phyloP scores from a whole-genome alignment of 2,329 filamentous ascomycete genomes.

The Fonsecaea erecta region DNA sequence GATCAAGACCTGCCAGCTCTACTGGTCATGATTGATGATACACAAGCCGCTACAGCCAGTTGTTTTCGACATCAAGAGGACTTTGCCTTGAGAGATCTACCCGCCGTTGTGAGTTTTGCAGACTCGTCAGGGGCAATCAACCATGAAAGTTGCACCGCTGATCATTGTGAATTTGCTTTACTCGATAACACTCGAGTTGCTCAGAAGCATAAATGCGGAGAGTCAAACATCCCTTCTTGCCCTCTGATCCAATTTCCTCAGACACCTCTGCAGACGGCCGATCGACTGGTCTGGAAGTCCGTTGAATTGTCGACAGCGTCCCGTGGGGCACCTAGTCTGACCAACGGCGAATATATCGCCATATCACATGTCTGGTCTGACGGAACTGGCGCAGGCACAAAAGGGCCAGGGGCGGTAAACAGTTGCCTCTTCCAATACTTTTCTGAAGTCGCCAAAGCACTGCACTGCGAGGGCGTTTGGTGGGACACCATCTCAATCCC shows the following conservation, averaged over 20 bases:
- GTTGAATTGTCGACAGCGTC: not conserved
- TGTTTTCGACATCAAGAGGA: slow-evolving; percentile 6
- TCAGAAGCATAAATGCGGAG: slow-evolving; percentile 10
- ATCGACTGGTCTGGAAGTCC: not conserved
- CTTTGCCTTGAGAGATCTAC: not conserved
- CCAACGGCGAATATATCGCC: slow-evolving; percentile 3
- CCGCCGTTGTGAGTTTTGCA: not conserved
- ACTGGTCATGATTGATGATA: not conserved
- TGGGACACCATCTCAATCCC: slow-evolving; percentile 18
- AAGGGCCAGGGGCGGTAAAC: not conserved
- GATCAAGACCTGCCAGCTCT: slow-evolving; percentile 9
- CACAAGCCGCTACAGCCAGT: not conserved
- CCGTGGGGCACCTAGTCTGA: not conserved
- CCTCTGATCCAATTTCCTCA: not conserved
- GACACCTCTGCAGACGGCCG: not conserved
- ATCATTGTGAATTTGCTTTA: slow-evolving; percentile 12
- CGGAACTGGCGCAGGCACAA: slow-evolving; percentile 8
- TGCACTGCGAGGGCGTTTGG: slow-evolving; percentile 11
- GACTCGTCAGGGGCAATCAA: not conserved
- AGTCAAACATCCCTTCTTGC: not conserved
- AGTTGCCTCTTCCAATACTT: slow-evolving; percentile 12
- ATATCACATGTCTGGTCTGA: slow-evolving; percentile 23
- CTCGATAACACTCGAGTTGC: slow-evolving; percentile 17
- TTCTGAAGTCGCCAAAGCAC: not conserved
- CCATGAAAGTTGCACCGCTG: slow-evolving; percentile 7